Conservation (phyloP, 139 green algal genomes). For the Chlamydomonas incerta region DNA sequence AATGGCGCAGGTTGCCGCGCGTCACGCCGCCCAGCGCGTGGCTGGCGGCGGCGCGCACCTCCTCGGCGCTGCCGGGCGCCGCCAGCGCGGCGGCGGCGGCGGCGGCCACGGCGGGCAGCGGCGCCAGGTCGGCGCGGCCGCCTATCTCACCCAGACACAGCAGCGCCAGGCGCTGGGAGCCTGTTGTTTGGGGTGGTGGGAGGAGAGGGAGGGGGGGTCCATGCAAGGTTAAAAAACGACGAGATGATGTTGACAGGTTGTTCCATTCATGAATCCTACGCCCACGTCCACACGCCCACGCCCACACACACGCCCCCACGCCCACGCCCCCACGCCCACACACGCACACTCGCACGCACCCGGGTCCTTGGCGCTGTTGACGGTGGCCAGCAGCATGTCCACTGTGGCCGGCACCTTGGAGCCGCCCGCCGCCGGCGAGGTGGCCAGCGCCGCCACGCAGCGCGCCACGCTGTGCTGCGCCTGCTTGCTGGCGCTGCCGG, state of each 20-base stretch:
- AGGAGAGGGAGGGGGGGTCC: not conserved
- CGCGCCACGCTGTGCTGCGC: constrained; percentile 78
- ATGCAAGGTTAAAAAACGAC: no score
- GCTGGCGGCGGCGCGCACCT: constrained; percentile 84
- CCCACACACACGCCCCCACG: no score
- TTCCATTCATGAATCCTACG: no score
- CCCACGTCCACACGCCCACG: no score
- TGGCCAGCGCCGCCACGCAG: constrained; percentile 81
- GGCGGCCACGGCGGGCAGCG: constrained; percentile 54
- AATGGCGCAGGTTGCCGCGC: constrained; percentile 82
- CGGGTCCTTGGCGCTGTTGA: not conserved
- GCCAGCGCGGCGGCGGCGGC: constrained; percentile 56
- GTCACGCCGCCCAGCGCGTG: constrained; percentile 85
- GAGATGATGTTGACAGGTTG: no score
- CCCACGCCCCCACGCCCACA: no score
- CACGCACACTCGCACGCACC: not conserved
- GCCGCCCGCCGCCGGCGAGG: not conserved
- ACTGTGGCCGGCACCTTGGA: constrained; percentile 33
- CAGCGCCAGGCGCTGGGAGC: constrained; percentile 80
- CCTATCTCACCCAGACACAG: constrained; percentile 92
- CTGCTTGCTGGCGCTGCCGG: constrained; percentile 27
- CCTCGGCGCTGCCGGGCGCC: constrained; percentile 61
- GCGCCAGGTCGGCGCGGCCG: constrained; percentile 74
- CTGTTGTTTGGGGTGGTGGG: not conserved
- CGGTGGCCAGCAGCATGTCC: constrained; percentile 39